Percentiles rank a stretch among this genome's conserved stretches.
These are phyloP conservation scores for Amanita rubescens DNA, from an alignment of 768 basidiomycete species.

Conservation along the genomic window DNA sequence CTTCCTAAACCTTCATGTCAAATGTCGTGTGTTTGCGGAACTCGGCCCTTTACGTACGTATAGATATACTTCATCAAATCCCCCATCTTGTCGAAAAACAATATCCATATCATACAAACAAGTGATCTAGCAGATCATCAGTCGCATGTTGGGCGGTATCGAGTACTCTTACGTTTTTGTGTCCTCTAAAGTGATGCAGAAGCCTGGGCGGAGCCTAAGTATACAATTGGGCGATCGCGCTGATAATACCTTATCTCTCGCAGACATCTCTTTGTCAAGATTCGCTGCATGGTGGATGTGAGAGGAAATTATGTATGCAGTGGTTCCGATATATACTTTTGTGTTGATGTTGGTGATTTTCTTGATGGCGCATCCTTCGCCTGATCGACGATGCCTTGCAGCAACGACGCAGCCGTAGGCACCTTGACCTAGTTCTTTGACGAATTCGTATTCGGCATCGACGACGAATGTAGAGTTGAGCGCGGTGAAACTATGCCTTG, in stretches of 20 bases:
- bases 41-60: constrained; percentile 45
- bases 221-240: not conserved
- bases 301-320: not conserved
- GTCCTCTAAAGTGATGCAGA: constrained; percentile 95
- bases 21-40: constrained; percentile 3
- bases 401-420: constrained; percentile 91
- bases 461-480: constrained; percentile 85
- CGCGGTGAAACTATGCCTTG: constrained; percentile 71
- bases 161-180: constrained; percentile 78
- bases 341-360: constrained; percentile 94
- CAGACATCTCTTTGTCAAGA: constrained; percentile 93
- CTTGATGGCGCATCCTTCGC: constrained; percentile 91
- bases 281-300: constrained; percentile 48
- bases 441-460: constrained; percentile 85
- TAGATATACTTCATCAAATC: constrained; percentile 95
- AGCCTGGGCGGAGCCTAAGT: constrained; percentile 42
- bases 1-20: constrained; percentile 56
- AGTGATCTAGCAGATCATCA: constrained; percentile 59
- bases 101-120: constrained; percentile 99
- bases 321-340: constrained; percentile 44
- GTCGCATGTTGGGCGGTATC: constrained; percentile 7
- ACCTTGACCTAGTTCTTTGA: constrained; percentile 96
- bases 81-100: constrained; percentile 83
- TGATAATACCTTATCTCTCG: constrained; percentile 72
- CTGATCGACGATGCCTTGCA: constrained; percentile 74